Evolutionary conservation across 192 early-diverging fungal species (phyloP).

Genomic region (Podila verticillata): DNA sequence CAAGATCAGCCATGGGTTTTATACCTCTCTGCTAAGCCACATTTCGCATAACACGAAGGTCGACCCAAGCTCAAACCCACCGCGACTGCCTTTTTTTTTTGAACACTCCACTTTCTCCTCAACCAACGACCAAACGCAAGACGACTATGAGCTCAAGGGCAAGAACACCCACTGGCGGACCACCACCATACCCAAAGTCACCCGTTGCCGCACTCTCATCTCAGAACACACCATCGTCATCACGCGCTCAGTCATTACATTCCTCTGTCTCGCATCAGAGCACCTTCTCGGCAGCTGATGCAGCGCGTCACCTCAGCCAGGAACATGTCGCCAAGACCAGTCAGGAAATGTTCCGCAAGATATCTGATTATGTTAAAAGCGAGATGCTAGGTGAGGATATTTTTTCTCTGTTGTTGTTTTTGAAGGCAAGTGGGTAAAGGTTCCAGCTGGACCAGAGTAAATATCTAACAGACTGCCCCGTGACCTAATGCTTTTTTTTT

Average conservation of each 20-base stretch:
- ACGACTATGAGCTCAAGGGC: too few relatives aligned
- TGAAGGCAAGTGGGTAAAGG: not conserved
- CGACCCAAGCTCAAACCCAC: not conserved
- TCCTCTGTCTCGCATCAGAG: conserved; percentile 34
- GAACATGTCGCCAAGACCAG: conserved; percentile 52
- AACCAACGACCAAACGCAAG: too few relatives aligned
- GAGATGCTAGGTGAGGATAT: conserved; percentile 54
- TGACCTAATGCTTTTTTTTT: not conserved
- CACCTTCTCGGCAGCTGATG: conserved; percentile 34
- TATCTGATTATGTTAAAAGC: conserved; percentile 51
- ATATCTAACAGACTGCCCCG: not conserved
- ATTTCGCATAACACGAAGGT: not conserved
- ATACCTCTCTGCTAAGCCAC: not conserved
- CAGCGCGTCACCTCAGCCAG: conserved; percentile 34
- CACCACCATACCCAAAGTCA: not conserved
- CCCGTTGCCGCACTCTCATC: not conserved
- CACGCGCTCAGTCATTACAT: conserved; percentile 23
- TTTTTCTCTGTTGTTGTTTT: not conserved
- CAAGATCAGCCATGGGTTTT: not conserved
- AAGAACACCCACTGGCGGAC: not conserved
- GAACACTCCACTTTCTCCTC: too few relatives aligned
- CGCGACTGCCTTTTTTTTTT: not conserved
- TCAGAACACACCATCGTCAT: conserved; percentile 11
- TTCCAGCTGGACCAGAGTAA: not conserved
- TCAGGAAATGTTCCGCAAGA: conserved; percentile 54